These are phyloP conservation scores for Tagetes erecta DNA, from an alignment of 129 eudicot genomes.

Conservation along the genomic window DNA sequence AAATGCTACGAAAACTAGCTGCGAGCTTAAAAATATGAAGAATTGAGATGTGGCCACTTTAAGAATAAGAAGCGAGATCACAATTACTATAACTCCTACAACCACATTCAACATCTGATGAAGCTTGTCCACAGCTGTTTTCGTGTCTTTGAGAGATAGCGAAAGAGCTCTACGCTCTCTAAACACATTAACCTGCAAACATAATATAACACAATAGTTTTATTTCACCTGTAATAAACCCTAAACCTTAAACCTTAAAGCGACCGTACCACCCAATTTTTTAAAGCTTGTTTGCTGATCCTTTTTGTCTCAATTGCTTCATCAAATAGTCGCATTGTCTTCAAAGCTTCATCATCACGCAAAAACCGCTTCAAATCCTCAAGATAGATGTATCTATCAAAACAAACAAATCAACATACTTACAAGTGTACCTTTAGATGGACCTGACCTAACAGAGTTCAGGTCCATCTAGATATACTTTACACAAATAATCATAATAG, in stretches of 20 bases:
- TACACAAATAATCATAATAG: neutral
- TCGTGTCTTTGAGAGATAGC: constrained; percentile 52
- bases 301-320: constrained; percentile 44
- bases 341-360: constrained; percentile 59
- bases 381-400: constrained; percentile 39
- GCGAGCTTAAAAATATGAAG: constrained; percentile 47
- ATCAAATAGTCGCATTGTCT: constrained; percentile 50
- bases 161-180: constrained; percentile 53
- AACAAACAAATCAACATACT: neutral
- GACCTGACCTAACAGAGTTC: too few species aligned
- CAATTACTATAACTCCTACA: constrained; percentile 36
- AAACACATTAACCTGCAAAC: constrained; percentile 44
- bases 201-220: neutral
- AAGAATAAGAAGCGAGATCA: constrained; percentile 48
- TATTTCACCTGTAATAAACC: too few species aligned
- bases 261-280: constrained; percentile 59
- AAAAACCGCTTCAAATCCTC: constrained; percentile 59
- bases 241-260: neutral
- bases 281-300: constrained; percentile 46
- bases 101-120: constrained; percentile 44
- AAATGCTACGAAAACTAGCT: constrained; percentile 46
- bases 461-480: too few species aligned
- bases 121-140: constrained; percentile 58
- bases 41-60: constrained; percentile 44
- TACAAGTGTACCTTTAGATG: too few species aligned